Percentiles rank a stretch among this genome's conserved stretches.
These are phyloP conservation scores for Trichomonascaceae sp. DNA, from an alignment of 1,139 yeast species.

Conservation along the genomic window DNA sequence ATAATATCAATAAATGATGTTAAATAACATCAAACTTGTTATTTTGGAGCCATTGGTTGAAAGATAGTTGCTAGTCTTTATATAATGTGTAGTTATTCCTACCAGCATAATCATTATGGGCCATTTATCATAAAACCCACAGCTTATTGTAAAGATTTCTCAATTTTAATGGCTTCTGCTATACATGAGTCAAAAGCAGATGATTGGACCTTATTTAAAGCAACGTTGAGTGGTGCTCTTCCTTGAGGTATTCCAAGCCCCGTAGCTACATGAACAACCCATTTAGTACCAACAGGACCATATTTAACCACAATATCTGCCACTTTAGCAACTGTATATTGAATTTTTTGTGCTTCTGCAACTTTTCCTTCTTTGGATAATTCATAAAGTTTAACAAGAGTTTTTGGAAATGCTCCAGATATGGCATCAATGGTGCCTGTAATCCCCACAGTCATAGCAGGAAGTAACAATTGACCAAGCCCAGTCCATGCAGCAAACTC, in stretches of 20 bases:
- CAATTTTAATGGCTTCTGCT: constrained; percentile 19
- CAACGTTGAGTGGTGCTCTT: constrained; percentile 23
- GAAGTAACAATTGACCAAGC: constrained; percentile 42
- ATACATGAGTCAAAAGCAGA: constrained; percentile 17
- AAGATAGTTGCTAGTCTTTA: background rate
- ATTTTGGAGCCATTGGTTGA: background rate
- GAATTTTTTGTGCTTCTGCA: constrained; percentile 40
- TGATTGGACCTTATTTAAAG: constrained; percentile 17
- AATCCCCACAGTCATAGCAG: constrained; percentile 41
- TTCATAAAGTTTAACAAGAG: constrained; percentile 36
- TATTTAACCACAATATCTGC: constrained; percentile 39
- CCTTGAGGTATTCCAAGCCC: constrained; percentile 27
- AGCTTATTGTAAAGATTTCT: constrained; percentile 19
- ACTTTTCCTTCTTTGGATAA: constrained; percentile 28
- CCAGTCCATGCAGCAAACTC: constrained; percentile 44
- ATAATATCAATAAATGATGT: background rate
- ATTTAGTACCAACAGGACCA: constrained; percentile 44
- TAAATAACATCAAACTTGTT: background rate
- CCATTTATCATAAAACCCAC: constrained; percentile 1
- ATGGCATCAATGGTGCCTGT: constrained; percentile 45
- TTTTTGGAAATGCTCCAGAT: constrained; percentile 45
- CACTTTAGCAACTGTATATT: constrained; percentile 37
- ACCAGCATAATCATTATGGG: constrained; percentile 1
- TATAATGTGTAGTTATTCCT: background rate
- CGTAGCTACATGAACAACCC: constrained; percentile 37